These are phyloP conservation scores for Lantana camara DNA, from an alignment of 257 asterid species.

Conservation along the genomic window DNA sequence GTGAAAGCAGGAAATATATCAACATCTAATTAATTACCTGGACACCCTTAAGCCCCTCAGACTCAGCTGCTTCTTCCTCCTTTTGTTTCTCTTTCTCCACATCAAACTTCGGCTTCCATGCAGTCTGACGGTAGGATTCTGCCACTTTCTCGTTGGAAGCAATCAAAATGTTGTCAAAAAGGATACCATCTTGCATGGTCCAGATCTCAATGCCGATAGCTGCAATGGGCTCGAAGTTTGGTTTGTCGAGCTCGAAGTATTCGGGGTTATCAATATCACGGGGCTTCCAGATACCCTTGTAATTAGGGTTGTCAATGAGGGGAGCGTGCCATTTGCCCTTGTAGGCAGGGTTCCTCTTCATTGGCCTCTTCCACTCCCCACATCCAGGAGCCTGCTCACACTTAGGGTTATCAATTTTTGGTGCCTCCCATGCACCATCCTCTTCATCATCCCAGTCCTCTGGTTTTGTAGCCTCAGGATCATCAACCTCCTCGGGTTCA, in stretches of 20 bases:
- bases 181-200: slow-evolving; percentile 96
- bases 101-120: slow-evolving; percentile 86
- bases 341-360: slow-evolving; percentile 85
- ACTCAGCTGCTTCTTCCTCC: slow-evolving; percentile 59
- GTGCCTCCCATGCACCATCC: slow-evolving; percentile 99
- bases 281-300: slow-evolving; percentile 98
- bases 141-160: slow-evolving; percentile 69
- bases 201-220: slow-evolving; percentile 97
- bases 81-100: slow-evolving; percentile 80
- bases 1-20: not conserved
- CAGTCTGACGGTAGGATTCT: slow-evolving; percentile 55
- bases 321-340: slow-evolving; percentile 95
- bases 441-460: slow-evolving; percentile 99
- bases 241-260: slow-evolving; percentile 77
- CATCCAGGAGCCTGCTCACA: slow-evolving; percentile 92
- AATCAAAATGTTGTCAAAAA: slow-evolving; percentile 86
- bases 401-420: slow-evolving; percentile 79
- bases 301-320: slow-evolving; percentile 79
- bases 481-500: slow-evolving; percentile 95
- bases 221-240: slow-evolving; percentile 90
- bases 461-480: slow-evolving; percentile 89
- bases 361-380: slow-evolving; percentile 94
- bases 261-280: slow-evolving; percentile 77
- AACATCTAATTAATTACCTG: slow-evolving; percentile 51
- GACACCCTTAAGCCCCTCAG: slow-evolving; percentile 76